Evolutionary conservation across 169 alveolate genomes (phyloP).

Genomic region (Plasmodium cynomolgi): DNA sequence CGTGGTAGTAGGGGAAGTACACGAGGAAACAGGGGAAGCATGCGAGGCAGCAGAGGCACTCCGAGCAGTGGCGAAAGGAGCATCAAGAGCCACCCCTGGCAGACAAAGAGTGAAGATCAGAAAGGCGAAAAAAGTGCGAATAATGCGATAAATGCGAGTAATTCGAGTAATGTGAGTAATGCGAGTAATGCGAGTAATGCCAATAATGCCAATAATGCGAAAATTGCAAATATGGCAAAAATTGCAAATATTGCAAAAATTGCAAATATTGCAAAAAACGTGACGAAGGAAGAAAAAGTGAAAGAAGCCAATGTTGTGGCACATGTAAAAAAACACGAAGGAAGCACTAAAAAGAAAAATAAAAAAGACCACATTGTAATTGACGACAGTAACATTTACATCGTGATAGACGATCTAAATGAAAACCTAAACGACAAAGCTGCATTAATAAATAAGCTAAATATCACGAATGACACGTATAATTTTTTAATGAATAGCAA

Average conservation of each 20-base stretch:
- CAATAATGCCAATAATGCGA: no score
- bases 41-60: background rate
- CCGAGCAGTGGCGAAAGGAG: background rate
- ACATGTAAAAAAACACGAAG: background rate
- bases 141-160: no score
- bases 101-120: background rate
- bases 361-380: slow-evolving; percentile 1
- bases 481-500: slow-evolving; percentile 8
- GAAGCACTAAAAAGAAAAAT: background rate
- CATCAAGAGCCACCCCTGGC: background rate
- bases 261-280: background rate
- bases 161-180: background rate
- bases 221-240: background rate
- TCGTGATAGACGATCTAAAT: background rate
- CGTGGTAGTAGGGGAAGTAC: background rate
- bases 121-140: background rate
- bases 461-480: slow-evolving; percentile 12
- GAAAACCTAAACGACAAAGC: background rate
- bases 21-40: background rate
- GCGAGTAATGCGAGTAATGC: no score
- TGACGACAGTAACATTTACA: slow-evolving; percentile 32
- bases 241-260: background rate
- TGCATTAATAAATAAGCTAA: background rate
- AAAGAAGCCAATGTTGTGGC: background rate
- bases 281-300: background rate